A percentile compares a stretch with the other conserved stretches of the same genome.
Evolutionary conservation across 169 alveolate species (phyloP).

Genomic region (Eimeria falciformis): DNA sequence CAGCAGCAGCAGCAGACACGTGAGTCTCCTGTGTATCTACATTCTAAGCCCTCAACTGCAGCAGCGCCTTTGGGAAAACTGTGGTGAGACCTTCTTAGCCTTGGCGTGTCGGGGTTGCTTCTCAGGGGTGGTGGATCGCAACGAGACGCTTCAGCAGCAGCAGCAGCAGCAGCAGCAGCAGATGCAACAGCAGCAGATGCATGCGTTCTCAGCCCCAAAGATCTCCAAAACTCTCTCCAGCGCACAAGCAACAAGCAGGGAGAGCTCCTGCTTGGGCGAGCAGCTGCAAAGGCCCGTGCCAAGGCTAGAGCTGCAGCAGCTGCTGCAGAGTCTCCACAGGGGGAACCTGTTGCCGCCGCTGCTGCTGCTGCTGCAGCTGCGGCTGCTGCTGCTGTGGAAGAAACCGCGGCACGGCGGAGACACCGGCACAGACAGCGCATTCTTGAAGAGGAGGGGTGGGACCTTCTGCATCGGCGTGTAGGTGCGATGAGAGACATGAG

Average conservation of each 20-base stretch:
- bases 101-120: neutral
- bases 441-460: slow-evolving; percentile 68
- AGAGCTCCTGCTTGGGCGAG: slow-evolving; percentile 41
- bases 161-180: slow-evolving; percentile 34
- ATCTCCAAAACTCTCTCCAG: slow-evolving; percentile 36
- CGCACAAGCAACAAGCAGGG: neutral
- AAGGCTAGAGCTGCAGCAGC: slow-evolving; percentile 31
- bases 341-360: neutral
- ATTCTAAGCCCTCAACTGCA: too few species aligned
- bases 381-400: slow-evolving; percentile 3
- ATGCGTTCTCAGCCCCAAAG: neutral
- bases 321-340: slow-evolving; percentile 10
- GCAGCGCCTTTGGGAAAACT: too few species aligned
- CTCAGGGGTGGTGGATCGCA: slow-evolving; percentile 2
- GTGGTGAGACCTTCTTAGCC: too few species aligned
- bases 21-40: neutral
- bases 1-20: slow-evolving; percentile 36
- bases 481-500: slow-evolving; percentile 58
- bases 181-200: slow-evolving; percentile 20
- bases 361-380: neutral
- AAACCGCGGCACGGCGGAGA: neutral
- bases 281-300: slow-evolving; percentile 17
- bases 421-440: slow-evolving; percentile 33
- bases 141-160: neutral
- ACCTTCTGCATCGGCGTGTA: slow-evolving; percentile 72